Conservation (phyloP, 2,329 filamentous ascomycete genomes). For the Thelonectria discophora region DNA sequence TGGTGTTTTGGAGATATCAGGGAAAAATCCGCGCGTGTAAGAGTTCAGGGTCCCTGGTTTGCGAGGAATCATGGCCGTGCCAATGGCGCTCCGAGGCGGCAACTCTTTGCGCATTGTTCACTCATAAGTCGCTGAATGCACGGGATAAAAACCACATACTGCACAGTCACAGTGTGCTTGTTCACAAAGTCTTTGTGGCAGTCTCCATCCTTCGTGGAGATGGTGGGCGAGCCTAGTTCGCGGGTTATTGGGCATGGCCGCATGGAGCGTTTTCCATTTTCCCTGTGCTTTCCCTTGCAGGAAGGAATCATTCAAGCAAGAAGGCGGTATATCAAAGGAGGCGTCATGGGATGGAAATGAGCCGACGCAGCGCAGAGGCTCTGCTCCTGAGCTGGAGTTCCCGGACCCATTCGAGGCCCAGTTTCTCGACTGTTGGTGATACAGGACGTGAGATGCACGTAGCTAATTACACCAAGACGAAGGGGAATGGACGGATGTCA, state of each 20-base stretch:
- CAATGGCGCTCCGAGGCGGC: slow-evolving; percentile 14
- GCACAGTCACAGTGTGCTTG: no score
- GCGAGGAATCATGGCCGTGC: slow-evolving; percentile 6
- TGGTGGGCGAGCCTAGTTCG: slow-evolving; percentile 24
- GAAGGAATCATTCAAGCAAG: slow-evolving; percentile 30
- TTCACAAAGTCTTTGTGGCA: slow-evolving; percentile 34
- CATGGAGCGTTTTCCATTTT: slow-evolving; percentile 16
- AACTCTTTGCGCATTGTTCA: not conserved
- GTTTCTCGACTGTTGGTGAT: slow-evolving; percentile 30
- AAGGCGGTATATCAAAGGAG: slow-evolving; percentile 25
- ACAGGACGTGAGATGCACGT: slow-evolving; percentile 27
- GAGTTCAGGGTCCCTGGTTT: slow-evolving; percentile 8
- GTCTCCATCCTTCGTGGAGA: slow-evolving; percentile 14
- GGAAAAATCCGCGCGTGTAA: slow-evolving; percentile 5
- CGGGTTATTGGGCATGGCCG: slow-evolving; percentile 23
- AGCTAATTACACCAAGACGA: slow-evolving; percentile 26
- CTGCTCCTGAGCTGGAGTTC: slow-evolving; percentile 23
- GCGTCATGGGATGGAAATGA: slow-evolving; percentile 39
- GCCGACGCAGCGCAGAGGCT: slow-evolving; percentile 31
- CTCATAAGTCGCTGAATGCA: not conserved
- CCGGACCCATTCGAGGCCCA: slow-evolving; percentile 24
- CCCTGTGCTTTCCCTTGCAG: slow-evolving; percentile 43
- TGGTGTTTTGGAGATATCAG: slow-evolving; percentile 15
- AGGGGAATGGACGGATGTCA: no score
- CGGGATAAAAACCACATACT: no score